These are phyloP conservation scores for Escallonia rubra DNA, from an alignment of 129 eudicot species.

Conservation along the genomic window DNA sequence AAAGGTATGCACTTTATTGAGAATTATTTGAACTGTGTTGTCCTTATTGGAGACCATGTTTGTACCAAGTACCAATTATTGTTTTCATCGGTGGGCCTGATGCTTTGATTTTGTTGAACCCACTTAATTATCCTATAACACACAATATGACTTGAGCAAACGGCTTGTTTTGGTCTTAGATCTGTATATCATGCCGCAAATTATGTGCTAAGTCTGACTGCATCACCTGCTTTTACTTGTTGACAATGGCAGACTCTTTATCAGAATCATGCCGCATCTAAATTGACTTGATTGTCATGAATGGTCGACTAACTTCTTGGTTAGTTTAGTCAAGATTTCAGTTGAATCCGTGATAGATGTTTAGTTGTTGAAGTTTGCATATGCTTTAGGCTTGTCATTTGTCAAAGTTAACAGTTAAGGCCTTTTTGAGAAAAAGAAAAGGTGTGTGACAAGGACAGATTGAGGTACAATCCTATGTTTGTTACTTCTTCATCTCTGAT, in stretches of 20 bases:
- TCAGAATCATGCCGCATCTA: background rate
- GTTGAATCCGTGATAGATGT: background rate
- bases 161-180: background rate
- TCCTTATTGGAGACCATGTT: background rate
- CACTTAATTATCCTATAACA: background rate
- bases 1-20: background rate
- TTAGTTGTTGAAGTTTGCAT: background rate
- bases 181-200: slow-evolving; percentile 13
- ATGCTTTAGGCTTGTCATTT: background rate
- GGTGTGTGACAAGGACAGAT: too few relatives aligned
- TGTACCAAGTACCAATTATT: too few relatives aligned
- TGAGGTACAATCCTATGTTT: too few relatives aligned
- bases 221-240: background rate
- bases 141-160: background rate
- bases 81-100: too few relatives aligned
- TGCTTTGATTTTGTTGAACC: background rate
- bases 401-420: too few relatives aligned
- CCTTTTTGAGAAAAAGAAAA: too few relatives aligned
- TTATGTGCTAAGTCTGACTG: slow-evolving; percentile 3
- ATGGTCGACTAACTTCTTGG: background rate
- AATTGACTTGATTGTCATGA: background rate
- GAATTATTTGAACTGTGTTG: background rate
- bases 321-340: background rate
- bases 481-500: too few relatives aligned
- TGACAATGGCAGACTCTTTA: background rate